Evolutionary conservation across 306 rosid species (phyloP).

Genomic region (Luffa aegyptiaca): DNA sequence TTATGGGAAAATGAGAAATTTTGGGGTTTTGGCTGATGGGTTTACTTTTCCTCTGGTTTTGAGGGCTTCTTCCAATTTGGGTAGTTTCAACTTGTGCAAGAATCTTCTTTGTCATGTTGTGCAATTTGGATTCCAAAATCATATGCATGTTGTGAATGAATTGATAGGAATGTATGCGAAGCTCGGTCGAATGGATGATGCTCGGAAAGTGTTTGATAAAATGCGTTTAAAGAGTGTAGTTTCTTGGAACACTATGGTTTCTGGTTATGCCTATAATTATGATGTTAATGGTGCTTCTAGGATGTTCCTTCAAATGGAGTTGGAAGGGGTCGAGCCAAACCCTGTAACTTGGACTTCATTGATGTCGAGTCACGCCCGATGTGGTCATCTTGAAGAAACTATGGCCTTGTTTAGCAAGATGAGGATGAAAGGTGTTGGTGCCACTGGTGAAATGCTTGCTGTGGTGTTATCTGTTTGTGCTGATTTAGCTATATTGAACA

Average conservation of each 20-base stretch:
- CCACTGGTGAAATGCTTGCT: constrained; percentile 63
- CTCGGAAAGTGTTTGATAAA: constrained; percentile 46
- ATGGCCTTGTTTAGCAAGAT: constrained; percentile 39
- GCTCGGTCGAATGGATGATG: constrained; percentile 44
- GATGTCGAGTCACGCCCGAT: constrained; percentile 64
- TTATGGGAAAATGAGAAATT: constrained; percentile 44
- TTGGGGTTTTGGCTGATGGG: constrained; percentile 64
- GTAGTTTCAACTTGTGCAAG: constrained; percentile 22
- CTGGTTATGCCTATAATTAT: constrained; percentile 51
- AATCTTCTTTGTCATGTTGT: constrained; percentile 46
- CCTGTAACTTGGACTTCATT: constrained; percentile 77
- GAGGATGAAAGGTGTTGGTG: constrained; percentile 37
- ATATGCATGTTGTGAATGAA: constrained; percentile 58
- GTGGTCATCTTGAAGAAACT: constrained; percentile 43
- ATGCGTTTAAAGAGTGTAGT: constrained; percentile 40
- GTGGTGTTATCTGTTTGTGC: constrained; percentile 73
- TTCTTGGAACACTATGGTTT: constrained; percentile 71
- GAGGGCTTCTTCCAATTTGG: constrained; percentile 35
- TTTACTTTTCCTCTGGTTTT: constrained; percentile 61
- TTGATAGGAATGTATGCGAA: constrained; percentile 58
- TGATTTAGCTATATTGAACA: constrained; percentile 34
- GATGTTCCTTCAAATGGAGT: constrained; percentile 52
- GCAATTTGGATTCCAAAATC: constrained; percentile 47
- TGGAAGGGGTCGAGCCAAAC: constrained; percentile 49
- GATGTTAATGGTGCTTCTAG: constrained; percentile 49